phyloP scores from a whole-genome alignment of 108 stramenopile species.

The Parietichytrium sp. region DNA sequence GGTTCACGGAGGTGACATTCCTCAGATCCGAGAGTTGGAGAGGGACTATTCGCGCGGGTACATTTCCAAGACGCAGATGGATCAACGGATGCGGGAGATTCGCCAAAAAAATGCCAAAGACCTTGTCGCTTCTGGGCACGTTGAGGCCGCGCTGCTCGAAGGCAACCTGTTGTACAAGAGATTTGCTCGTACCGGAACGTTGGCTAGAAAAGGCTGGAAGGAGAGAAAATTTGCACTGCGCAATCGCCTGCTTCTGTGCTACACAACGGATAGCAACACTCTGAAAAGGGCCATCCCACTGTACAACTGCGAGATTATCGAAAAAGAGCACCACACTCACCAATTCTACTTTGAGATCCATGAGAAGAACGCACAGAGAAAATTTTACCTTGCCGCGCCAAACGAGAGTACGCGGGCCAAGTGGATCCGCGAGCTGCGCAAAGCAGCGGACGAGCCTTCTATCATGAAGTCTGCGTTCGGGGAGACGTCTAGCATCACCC shows the following conservation, averaged over 20 bases:
- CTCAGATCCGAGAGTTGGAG: slow-evolving; percentile 74
- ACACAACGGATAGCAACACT: background rate
- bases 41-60: slow-evolving; percentile 83
- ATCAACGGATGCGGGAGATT: slow-evolving; percentile 70
- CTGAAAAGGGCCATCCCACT: slow-evolving; percentile 13
- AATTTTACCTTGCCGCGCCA: slow-evolving; percentile 71
- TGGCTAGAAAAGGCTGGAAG: slow-evolving; percentile 70
- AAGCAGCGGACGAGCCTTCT: slow-evolving; percentile 69
- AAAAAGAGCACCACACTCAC: slow-evolving; percentile 58
- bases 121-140: slow-evolving; percentile 40
- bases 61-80: slow-evolving; percentile 76
- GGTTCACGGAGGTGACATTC: slow-evolving; percentile 74
- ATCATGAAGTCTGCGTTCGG: slow-evolving; percentile 61
- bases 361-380: slow-evolving; percentile 54
- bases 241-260: slow-evolving; percentile 88
- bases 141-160: slow-evolving; percentile 49
- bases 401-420: slow-evolving; percentile 62
- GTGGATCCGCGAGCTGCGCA: slow-evolving; percentile 68
- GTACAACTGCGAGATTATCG: background rate
- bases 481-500: slow-evolving; percentile 60
- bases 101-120: slow-evolving; percentile 39
- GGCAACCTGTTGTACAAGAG: slow-evolving; percentile 79
- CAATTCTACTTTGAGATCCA: slow-evolving; percentile 42
- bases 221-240: slow-evolving; percentile 83
- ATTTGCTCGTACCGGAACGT: slow-evolving; percentile 49